These are phyloP conservation scores for Xylaria sp. DNA, from an alignment of 2,329 filamentous ascomycete genomes.

Conservation along the genomic window DNA sequence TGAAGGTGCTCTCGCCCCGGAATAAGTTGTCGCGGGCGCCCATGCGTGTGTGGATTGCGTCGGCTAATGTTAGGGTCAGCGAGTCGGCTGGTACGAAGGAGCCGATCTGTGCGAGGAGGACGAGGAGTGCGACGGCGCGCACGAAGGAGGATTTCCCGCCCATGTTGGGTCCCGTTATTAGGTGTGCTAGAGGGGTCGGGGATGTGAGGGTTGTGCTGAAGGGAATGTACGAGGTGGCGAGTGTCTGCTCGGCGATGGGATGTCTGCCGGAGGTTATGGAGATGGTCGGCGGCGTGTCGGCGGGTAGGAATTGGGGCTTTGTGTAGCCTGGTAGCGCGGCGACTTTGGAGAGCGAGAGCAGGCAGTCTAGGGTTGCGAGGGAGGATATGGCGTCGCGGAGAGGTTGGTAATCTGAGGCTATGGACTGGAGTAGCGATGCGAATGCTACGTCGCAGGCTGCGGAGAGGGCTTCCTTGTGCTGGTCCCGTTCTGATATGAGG, in stretches of 20 bases:
- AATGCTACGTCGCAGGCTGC: constrained; percentile 92
- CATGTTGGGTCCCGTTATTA: constrained; percentile 98
- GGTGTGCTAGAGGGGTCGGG: constrained; percentile 74
- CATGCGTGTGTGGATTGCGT: constrained; percentile 95
- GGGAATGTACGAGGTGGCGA: constrained; percentile 88
- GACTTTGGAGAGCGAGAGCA: constrained; percentile 85
- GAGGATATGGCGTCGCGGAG: constrained; percentile 89
- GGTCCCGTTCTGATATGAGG: constrained; percentile 86
- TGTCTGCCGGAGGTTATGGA: constrained; percentile 81
- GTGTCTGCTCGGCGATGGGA: constrained; percentile 92
- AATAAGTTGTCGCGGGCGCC: constrained; percentile 97
- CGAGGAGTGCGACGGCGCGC: constrained; percentile 87
- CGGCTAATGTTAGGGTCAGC: constrained; percentile 80
- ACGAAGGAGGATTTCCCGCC: constrained; percentile 99
- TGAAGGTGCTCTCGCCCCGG: constrained; percentile 93
- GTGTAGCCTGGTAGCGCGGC: constrained; percentile 88
- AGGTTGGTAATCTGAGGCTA: constrained; percentile 86
- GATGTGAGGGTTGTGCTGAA: constrained; percentile 82
- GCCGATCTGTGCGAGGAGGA: constrained; percentile 93
- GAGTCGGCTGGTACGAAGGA: constrained; percentile 88
- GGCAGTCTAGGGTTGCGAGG: constrained; percentile 87
- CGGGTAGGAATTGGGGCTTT: constrained; percentile 74
- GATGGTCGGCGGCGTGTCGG: constrained; percentile 73
- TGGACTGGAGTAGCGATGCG: constrained; percentile 72
- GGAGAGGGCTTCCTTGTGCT: constrained; percentile 91